These are phyloP conservation scores for Cladosporium oxysporum DNA, from an alignment of 2,329 filamentous ascomycete genomes.

Conservation along the genomic window DNA sequence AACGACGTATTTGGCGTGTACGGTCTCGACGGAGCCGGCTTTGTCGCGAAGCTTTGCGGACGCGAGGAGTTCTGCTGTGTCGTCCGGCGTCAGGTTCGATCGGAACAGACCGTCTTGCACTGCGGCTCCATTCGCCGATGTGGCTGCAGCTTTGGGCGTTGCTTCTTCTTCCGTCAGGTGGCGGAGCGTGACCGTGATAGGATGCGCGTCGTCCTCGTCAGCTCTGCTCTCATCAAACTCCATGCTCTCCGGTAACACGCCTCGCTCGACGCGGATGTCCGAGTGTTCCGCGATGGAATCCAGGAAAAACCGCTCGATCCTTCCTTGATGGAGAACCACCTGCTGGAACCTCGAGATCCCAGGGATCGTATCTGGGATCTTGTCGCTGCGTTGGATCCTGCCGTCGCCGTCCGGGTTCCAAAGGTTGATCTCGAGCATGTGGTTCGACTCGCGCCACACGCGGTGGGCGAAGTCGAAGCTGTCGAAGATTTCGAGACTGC, in stretches of 20 bases:
- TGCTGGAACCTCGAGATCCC: conserved; percentile 67
- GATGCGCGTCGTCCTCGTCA: conserved; percentile 56
- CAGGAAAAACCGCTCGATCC: conserved; percentile 60
- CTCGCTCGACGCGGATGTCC: conserved; percentile 60
- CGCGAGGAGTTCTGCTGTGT: neutral
- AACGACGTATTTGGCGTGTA: neutral
- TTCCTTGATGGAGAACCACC: conserved; percentile 67
- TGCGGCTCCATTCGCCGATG: neutral
- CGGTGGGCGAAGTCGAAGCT: conserved; percentile 64
- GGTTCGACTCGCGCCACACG: conserved; percentile 64
- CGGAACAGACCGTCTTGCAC: neutral
- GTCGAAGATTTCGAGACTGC: conserved; percentile 52
- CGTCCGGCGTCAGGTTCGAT: neutral
- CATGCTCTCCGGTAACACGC: conserved; percentile 59
- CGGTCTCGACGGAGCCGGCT: conserved; percentile 35
- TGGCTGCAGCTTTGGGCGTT: conserved; percentile 41
- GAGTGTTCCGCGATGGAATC: conserved; percentile 46
- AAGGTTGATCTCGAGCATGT: conserved; percentile 60
- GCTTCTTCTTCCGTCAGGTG: conserved; percentile 61
- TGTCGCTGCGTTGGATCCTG: conserved; percentile 56
- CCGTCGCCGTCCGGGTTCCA: conserved; percentile 63
- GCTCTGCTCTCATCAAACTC: conserved; percentile 54
- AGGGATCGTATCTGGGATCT: conserved; percentile 61
- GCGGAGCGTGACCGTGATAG: conserved; percentile 60
- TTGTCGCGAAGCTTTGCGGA: conserved; percentile 31